phyloP scores from a whole-genome alignment of 1,284 basidiomycete species.

The Golubevia pallescens region DNA sequence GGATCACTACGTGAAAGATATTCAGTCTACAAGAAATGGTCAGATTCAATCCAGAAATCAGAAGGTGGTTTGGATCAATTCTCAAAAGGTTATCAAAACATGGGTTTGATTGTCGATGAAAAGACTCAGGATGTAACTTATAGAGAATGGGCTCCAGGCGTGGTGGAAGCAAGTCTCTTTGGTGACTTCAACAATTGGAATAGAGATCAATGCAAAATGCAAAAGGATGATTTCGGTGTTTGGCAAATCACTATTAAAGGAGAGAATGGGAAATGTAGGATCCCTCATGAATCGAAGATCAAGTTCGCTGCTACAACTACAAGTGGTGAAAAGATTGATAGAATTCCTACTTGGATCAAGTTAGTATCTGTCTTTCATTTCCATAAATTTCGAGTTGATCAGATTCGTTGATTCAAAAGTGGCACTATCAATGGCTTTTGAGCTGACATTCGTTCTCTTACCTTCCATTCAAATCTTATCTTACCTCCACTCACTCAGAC shows the following conservation, averaged over 20 bases:
- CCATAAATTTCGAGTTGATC: background rate
- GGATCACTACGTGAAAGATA: constrained; percentile 40
- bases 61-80: constrained; percentile 80
- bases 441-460: background rate
- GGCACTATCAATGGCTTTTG: background rate
- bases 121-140: constrained; percentile 78
- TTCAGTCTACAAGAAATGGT: constrained; percentile 35
- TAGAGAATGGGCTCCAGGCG: constrained; percentile 95
- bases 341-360: constrained; percentile 89
- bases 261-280: constrained; percentile 75
- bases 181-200: constrained; percentile 97
- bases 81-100: constrained; percentile 82
- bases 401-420: background rate
- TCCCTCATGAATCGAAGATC: constrained; percentile 91
- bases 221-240: constrained; percentile 84
- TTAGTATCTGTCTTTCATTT: constrained; percentile 13
- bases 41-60: constrained; percentile 28
- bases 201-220: constrained; percentile 79
- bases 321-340: constrained; percentile 80
- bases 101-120: constrained; percentile 78
- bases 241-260: constrained; percentile 87
- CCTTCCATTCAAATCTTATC: background rate
- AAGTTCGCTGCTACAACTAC: constrained; percentile 69
- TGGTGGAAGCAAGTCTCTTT: constrained; percentile 79
- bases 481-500: constrained; percentile 54